These are phyloP conservation scores for Rhizomucor pusillus DNA, from an alignment of 371 early-diverging fungal species.

Conservation along the genomic window DNA sequence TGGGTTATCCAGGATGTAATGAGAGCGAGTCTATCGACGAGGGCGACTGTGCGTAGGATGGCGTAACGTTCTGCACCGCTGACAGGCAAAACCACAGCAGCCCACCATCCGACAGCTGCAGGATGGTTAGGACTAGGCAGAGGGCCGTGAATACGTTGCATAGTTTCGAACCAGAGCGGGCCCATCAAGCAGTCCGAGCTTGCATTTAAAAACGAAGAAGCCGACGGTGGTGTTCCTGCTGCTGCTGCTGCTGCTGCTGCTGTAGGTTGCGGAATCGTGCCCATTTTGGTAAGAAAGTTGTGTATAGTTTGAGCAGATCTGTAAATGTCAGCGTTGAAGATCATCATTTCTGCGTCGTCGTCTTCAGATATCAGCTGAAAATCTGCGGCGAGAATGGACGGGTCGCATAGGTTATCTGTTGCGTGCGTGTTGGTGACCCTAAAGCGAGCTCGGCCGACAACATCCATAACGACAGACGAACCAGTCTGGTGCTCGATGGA, in stretches of 20 bases:
- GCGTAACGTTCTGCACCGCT: slow-evolving; percentile 40
- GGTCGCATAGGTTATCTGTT: slow-evolving; percentile 13
- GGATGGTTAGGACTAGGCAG: slow-evolving; percentile 35
- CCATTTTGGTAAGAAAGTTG: slow-evolving; percentile 21
- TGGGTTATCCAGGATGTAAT: slow-evolving; percentile 48
- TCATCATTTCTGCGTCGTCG: no score
- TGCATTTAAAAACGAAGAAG: slow-evolving; percentile 4
- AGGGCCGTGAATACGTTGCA: slow-evolving; percentile 23
- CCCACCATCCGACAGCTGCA: slow-evolving; percentile 56
- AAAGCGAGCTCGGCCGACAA: slow-evolving; percentile 6
- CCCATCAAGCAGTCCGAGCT: slow-evolving; percentile 22
- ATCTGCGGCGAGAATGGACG: slow-evolving; percentile 16
- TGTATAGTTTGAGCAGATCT: slow-evolving; percentile 16
- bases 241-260: no score
- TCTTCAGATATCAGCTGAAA: slow-evolving; percentile 3
- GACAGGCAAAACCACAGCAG: slow-evolving; percentile 54
- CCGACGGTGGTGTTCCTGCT: no score
- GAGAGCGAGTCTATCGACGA: slow-evolving; percentile 39
- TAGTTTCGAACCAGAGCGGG: slow-evolving; percentile 27
- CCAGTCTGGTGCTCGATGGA: slow-evolving; percentile 25
- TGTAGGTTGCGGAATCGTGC: slow-evolving; percentile 13
- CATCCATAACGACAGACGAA: slow-evolving; percentile 34
- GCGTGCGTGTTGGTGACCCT: no score
- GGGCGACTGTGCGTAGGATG: slow-evolving; percentile 30
- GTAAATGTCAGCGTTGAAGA: not conserved